Evolutionary conservation across 108 stramenopile species (phyloP), one percentile per base, ranked within the genome.

Genomic region (Skeletonema costatum): DNA sequence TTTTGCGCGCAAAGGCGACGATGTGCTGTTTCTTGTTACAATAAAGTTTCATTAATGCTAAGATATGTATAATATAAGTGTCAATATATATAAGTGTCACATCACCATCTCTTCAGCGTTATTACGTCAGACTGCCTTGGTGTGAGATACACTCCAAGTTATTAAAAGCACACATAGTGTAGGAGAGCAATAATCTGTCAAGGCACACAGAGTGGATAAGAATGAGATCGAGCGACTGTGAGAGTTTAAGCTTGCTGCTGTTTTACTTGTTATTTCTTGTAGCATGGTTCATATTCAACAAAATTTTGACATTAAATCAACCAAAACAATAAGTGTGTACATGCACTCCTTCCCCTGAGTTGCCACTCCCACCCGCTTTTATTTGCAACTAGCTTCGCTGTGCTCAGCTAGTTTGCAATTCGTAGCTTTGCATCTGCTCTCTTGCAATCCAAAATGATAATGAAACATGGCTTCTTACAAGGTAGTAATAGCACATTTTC

Each of bases 401-500:
- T n/a, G n/a, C n/a, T n/a, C n/a, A n/a, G n/a, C n/a, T n/a, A n/a
- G n/a, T n/a, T n/a, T n/a, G n/a, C n/a, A n/a, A n/a, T n/a, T n/a
- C 10, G 11, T 36, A 41, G 11, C 39, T 41, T 41, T 41, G 39
- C 39, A 9, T 7, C 5, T 25, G 2, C 53, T 56, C 21, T 56
- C 53, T 10, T 11, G 21, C 17, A 2, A n/a, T 56, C 53, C 53
- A 21, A 29, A 56, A 10, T 29, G 9, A 56, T 10, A 19, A 50
- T 50, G 39, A 41, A 56, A 25, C 8, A 29, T 10, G 25, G 3
- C 12, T 60, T 38, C 61, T 83, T 85, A 89, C 67, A 87, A 66
- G 5, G 92, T 93, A 42, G 87, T 51, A 38, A 93, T 93, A 35
- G 46, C 67, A 46, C 87, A 87, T 73, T 88, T 91, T 70, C 90